Percentiles rank a stretch among this genome's conserved stretches.
phyloP scores from a whole-genome alignment of 2,329 filamentous ascomycete genomes.

The Penicillium sp. region DNA sequence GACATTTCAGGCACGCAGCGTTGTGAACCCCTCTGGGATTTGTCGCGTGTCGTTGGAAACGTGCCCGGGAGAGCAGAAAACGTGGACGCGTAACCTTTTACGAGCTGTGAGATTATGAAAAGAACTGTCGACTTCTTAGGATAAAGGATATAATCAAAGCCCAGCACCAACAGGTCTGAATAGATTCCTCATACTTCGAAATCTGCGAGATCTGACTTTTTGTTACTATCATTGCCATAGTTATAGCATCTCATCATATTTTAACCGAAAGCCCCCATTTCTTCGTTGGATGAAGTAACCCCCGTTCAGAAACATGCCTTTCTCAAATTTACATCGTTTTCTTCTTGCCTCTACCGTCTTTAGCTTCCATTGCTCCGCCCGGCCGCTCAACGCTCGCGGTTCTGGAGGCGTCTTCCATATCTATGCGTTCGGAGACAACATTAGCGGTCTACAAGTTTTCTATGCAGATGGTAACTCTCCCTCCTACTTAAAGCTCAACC shows the following conservation, averaged over 20 bases:
- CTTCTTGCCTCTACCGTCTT: neutral
- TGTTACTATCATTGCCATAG: neutral
- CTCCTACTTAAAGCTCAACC: neutral
- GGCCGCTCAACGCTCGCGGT: constrained; percentile 10
- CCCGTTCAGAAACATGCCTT: neutral
- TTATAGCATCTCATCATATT: neutral
- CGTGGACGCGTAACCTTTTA: neutral
- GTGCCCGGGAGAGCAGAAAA: neutral
- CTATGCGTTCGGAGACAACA: constrained; percentile 17
- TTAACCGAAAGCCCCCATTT: neutral
- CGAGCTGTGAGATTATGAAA: neutral
- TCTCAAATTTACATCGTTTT: neutral
- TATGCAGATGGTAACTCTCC: constrained; percentile 12
- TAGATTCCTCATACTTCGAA: neutral
- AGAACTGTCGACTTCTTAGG: neutral
- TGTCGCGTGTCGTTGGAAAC: neutral
- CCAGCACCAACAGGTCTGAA: neutral
- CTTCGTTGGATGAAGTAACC: too few species aligned
- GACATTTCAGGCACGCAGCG: neutral
- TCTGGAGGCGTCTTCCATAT: constrained; percentile 10
- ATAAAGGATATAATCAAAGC: neutral
- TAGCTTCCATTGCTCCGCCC: constrained; percentile 8
- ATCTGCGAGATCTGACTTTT: neutral
- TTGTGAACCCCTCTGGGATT: neutral
- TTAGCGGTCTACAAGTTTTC: constrained; percentile 19